Evolutionary conservation across 176 grass and related monocot species (phyloP).

Genomic region (Eragrostis curvula): DNA sequence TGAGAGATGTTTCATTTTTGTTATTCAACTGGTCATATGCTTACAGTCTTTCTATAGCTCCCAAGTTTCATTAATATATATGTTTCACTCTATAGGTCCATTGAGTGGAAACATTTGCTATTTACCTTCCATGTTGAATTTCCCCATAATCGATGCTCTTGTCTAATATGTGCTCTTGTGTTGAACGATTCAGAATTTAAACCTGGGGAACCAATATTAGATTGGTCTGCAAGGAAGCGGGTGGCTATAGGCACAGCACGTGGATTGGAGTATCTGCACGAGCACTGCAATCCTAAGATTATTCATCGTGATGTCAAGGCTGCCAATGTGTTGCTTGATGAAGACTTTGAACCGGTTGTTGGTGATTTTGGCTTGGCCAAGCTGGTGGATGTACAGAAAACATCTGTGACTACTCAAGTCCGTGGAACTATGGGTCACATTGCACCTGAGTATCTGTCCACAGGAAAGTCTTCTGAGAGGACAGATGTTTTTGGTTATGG

Average conservation of each 20-base stretch:
- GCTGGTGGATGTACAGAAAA: conserved; percentile 92
- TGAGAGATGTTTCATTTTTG: neutral
- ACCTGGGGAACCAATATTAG: conserved; percentile 75
- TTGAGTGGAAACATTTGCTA: conserved; percentile 9
- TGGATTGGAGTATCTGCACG: conserved; percentile 93
- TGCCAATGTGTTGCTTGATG: conserved; percentile 96
- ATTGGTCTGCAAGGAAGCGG: conserved; percentile 86
- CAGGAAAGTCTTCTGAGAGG: conserved; percentile 91
- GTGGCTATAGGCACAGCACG: conserved; percentile 92
- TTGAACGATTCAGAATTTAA: conserved; percentile 81
- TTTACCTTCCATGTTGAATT: conserved; percentile 15
- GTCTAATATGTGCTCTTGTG: conserved; percentile 32
- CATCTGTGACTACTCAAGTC: conserved; percentile 96
- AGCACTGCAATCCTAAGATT: conserved; percentile 98
- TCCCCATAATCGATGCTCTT: neutral
- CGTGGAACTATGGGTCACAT: conserved; percentile 99
- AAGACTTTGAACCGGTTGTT: conserved; percentile 87
- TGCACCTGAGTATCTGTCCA: conserved; percentile 94
- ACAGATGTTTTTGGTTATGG: conserved; percentile 98
- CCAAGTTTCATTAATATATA: conserved; percentile 5
- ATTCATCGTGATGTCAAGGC: conserved; percentile 98
- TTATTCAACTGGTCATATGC: neutral
- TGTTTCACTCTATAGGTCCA: conserved; percentile 22
- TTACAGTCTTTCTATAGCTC: conserved; percentile 12
- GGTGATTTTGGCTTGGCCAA: conserved; percentile 96